Evolutionary conservation across 805 yeast genomes (phyloP).

Genomic region (Metschnikowia borealis): DNA sequence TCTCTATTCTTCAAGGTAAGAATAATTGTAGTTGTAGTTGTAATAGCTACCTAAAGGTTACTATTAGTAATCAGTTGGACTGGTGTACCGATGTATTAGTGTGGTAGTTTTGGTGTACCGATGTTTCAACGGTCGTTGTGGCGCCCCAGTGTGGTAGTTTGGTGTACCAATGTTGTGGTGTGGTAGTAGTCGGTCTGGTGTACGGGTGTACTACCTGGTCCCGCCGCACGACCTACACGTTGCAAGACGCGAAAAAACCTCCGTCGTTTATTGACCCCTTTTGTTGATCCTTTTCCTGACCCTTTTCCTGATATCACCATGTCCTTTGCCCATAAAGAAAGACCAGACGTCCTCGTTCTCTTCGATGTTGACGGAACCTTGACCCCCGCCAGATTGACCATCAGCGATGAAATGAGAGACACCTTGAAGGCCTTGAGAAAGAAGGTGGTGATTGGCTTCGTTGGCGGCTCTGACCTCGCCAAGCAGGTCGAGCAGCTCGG

Average conservation of each 20-base stretch:
- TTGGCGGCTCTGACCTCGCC: conserved; percentile 92
- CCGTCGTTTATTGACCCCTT: too few relatives aligned
- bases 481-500: conserved; percentile 98
- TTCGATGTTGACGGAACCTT: conserved; percentile 98
- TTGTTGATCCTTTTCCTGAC: too few relatives aligned
- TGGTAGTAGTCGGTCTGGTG: not conserved
- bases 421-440: conserved; percentile 73
- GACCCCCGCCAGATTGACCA: conserved; percentile 88
- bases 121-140: too few relatives aligned
- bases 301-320: conserved; percentile 18
- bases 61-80: too few relatives aligned
- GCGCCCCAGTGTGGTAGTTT: too few relatives aligned
- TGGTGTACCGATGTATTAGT: too few relatives aligned
- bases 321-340: conserved; percentile 71
- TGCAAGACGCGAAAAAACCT: conserved; percentile 3
- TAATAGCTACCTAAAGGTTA: too few relatives aligned
- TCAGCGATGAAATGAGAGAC: conserved; percentile 74
- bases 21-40: not conserved
- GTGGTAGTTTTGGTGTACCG: too few relatives aligned
- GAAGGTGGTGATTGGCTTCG: conserved; percentile 94
- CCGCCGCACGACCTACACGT: conserved; percentile 1
- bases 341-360: conserved; percentile 82
- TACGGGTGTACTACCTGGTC: not conserved
- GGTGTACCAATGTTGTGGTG: too few relatives aligned
- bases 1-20: too few relatives aligned